A percentile compares a stretch with the other conserved stretches of the same genome.
Evolutionary conservation across 192 early-diverging fungal genomes (phyloP).

Genomic region (Spinellus fusiger): DNA sequence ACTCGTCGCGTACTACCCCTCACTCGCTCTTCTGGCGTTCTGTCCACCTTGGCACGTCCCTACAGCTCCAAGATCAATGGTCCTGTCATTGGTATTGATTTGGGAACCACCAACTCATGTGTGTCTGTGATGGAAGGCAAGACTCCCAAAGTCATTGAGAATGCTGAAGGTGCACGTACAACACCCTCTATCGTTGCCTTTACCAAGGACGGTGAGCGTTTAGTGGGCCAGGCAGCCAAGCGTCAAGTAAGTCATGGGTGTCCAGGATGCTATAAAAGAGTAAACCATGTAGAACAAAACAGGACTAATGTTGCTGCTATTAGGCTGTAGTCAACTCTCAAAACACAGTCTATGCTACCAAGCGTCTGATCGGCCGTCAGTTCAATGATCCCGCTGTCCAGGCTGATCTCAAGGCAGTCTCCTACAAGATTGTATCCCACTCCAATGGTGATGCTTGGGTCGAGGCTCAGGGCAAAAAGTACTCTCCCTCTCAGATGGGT

Average conservation of each 20-base stretch:
- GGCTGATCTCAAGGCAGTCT: conserved; percentile 81
- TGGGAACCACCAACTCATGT: conserved; percentile 99
- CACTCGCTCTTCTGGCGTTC: conserved; percentile 10
- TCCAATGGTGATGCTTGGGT: conserved; percentile 97
- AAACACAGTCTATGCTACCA: conserved; percentile 96
- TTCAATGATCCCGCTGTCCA: conserved; percentile 88
- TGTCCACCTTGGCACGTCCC: conserved; percentile 32
- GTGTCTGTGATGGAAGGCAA: conserved; percentile 99
- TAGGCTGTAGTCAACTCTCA: conserved; percentile 94
- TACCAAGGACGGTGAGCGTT: conserved; percentile 89
- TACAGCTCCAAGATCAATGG: conserved; percentile 86
- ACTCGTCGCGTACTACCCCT: conserved; percentile 19
- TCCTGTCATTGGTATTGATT: conserved; percentile 94
- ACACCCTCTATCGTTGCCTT: conserved; percentile 98
- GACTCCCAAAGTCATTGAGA: conserved; percentile 93
- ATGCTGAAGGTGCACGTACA: conserved; percentile 92
- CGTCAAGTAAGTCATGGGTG: conserved; percentile 59
- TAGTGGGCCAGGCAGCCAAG: conserved; percentile 97
- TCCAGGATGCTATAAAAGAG: neutral
- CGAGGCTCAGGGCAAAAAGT: conserved; percentile 88
- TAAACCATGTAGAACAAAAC: neutral
- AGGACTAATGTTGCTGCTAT: neutral
- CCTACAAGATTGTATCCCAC: conserved; percentile 95
- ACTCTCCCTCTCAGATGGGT: conserved; percentile 95
- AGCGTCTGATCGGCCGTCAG: conserved; percentile 94